Evolutionary conservation across 2,329 filamentous ascomycete species (phyloP), one percentile per base, ranked within the genome.

Genomic region (Aspergillus neoniger): DNA sequence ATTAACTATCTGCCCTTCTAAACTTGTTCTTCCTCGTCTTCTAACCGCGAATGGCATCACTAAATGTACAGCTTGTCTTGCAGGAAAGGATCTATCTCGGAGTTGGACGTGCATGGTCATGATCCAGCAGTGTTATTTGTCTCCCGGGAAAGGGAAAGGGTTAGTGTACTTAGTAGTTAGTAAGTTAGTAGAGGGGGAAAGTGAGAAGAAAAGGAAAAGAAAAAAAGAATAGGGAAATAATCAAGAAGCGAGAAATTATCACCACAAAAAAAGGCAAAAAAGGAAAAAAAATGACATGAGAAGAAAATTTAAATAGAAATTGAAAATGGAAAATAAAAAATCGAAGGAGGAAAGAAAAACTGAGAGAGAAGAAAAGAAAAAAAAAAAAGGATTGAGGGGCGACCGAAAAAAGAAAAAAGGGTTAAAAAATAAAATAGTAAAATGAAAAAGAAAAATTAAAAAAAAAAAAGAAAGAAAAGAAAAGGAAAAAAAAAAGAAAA

Each of bases 11-110:
- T 10, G 0, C 7, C 19, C 19, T 21, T 19, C 41, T 32, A 12
- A 32, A 32, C 25, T 8, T 7, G 7, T 25, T 25, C 25, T 25
- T 25, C 7, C 6, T 25, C 30, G 14, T 30, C 41, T 23, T 23
- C 19, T 44, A 23, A 44, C 19, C 41, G 41, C 41, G 41, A 44
- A 44, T 44, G 41, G 17, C 41, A 44, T 23, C 41, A n/a, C 43
- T 36, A 36, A 61, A 53, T 52, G 44, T 59, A 32, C 50, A 61
- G 30, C 9, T 57, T 39, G 58, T 60, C 61, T 54, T 60, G 59
- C 61, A 60, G 59, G 57, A 60, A 59, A 60, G 59, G 57, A 60
- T 53, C 48, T 58, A 58, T 53, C 48, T 58, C 32, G 57, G 54
- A 61, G 47, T 55, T 52, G 39, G 50, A 28, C 36, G 28, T 44